phyloP scores from a whole-genome alignment of 179 eudicot species.

The Silene vulgaris region DNA sequence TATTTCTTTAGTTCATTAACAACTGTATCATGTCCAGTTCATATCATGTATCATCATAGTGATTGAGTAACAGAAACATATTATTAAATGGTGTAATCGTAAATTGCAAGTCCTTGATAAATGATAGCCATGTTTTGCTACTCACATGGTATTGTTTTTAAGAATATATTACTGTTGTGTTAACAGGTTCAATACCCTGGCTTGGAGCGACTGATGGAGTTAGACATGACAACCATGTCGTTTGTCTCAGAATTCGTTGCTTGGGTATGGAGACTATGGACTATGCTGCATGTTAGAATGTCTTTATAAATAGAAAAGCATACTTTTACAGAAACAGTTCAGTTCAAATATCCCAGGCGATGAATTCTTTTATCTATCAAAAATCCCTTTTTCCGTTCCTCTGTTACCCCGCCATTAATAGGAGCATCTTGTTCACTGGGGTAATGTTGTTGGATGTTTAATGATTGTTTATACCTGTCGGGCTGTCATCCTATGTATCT shows the following conservation, averaged over 20 bases:
- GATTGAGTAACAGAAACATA: not conserved
- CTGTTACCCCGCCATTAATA: not conserved
- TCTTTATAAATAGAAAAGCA: not conserved
- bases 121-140: not conserved
- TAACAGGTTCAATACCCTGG: slow-evolving; percentile 83
- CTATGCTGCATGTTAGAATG: not conserved
- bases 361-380: not conserved
- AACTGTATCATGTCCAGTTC: not conserved
- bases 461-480: not conserved
- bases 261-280: slow-evolving; percentile 38
- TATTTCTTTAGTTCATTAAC: too few species aligned
- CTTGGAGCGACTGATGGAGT: slow-evolving; percentile 52
- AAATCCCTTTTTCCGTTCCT: not conserved
- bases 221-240: slow-evolving; percentile 70
- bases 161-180: slow-evolving; percentile 6
- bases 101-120: not conserved
- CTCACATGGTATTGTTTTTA: not conserved
- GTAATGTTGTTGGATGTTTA: not conserved
- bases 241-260: slow-evolving; percentile 56
- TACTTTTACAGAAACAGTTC: not conserved
- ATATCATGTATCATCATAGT: not conserved
- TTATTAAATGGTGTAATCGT: not conserved
- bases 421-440: not conserved
- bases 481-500: not conserved
- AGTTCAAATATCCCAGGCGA: not conserved